These are phyloP conservation scores for Selaginella moellendorffii DNA, from an alignment of 75 land plant species.

Conservation along the genomic window DNA sequence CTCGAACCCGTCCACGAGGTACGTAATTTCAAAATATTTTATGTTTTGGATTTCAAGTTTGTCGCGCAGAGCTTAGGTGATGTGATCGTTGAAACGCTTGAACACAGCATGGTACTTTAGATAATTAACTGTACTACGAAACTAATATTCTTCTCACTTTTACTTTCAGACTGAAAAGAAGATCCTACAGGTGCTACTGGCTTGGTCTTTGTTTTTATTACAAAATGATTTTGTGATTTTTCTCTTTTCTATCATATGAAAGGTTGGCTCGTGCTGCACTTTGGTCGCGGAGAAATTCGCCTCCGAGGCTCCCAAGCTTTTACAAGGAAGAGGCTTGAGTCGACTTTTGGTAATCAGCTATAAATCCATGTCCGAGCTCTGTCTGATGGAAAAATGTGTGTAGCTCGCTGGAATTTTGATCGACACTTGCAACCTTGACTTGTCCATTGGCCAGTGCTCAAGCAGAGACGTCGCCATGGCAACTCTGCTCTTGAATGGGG, in stretches of 20 bases:
- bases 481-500: slow-evolving; percentile 37
- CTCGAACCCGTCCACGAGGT: slow-evolving; percentile 36
- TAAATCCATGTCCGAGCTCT: neutral
- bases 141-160: slow-evolving; percentile 20
- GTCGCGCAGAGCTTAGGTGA: slow-evolving; percentile 3
- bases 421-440: neutral
- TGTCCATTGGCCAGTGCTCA: slow-evolving; percentile 16
- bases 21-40: slow-evolving; percentile 21
- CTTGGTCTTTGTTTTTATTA: neutral
- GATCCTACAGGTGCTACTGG: slow-evolving; percentile 11
- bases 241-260: slow-evolving; percentile 1
- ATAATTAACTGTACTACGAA: neutral
- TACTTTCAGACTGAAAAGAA: slow-evolving; percentile 18
- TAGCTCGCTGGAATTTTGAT: neutral
- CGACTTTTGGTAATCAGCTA: neutral
- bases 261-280: slow-evolving; percentile 35
- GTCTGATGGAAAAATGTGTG: neutral
- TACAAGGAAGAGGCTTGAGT: neutral
- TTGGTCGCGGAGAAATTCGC: slow-evolving; percentile 37
- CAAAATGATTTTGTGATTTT: neutral
- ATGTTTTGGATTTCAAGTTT: slow-evolving; percentile 25
- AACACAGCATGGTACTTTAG: neutral
- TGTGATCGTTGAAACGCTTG: neutral
- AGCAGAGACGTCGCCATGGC: slow-evolving; percentile 35
- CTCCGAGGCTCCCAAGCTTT: neutral